Evolutionary conservation across 2,329 filamentous ascomycete genomes (phyloP), one percentile per base, ranked within the genome.

Genomic region (Emericellopsis atlantica): DNA sequence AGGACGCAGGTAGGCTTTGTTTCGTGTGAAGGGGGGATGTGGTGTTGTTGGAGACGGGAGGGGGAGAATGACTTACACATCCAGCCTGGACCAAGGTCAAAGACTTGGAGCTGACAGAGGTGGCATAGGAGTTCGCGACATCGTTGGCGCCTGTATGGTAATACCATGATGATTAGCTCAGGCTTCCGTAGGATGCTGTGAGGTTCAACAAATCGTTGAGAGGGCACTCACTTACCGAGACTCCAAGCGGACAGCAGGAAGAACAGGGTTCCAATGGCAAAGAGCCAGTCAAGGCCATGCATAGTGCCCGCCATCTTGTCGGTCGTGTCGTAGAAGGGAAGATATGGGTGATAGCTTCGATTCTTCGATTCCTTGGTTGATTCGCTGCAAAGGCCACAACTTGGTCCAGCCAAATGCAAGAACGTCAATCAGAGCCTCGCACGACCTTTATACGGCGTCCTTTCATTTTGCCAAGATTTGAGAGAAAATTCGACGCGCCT

Each of bases 71-170:
- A 29, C 37, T 2, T 29, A 39, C 23, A 29, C 23, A 29, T 32
- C 31, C 24, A 7, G 65, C 58, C 51, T 66, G 65, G 49, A 60
- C 62, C 52, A 67, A 55, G 14, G 64, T 66, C 43, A 69, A 51
- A 33, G 63, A 67, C 31, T 64, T 56, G 12, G 65, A 67, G 11
- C 63, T 61, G 33, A 69, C 64, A n/a, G 64, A 67, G 14, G 64
- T 67, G 16, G 65, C 64, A 43, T 65, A 68, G 1, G 63, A 65
- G 51, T 68, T 68, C 47, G 65, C 65, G 39, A 68, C 65, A 62
- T 69, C 66, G 50, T 67, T 69, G 49, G 67, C 67, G 47, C 64
- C 65, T 67, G 36, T 15, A 8, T 21, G 18, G 3, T 21, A 21
- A 21, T 21, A 21, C 18, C 3, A 3, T 6, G 4, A 35, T 14